These are phyloP conservation scores for Pseudocercospora pini-densiflorae DNA, from an alignment of 2,329 filamentous ascomycete genomes.

Conservation along the genomic window DNA sequence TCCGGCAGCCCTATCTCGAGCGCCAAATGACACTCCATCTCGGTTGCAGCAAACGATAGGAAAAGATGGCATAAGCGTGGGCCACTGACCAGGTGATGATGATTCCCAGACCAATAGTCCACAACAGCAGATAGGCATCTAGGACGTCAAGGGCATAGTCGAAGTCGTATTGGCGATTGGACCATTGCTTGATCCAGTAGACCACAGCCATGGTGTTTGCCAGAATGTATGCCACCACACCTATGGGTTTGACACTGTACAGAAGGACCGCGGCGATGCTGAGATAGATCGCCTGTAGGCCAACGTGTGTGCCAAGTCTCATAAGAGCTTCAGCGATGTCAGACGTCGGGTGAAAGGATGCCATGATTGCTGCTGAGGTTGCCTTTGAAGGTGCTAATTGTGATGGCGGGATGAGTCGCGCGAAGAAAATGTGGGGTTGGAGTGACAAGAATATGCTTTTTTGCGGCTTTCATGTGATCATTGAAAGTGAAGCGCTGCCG, in stretches of 20 bases:
- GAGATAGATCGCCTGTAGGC: no score
- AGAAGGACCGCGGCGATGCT: neutral
- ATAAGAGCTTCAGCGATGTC: neutral
- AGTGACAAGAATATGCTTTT: neutral
- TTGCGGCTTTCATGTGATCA: neutral
- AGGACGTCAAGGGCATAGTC: neutral
- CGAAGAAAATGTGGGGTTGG: neutral
- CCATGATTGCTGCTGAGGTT: neutral
- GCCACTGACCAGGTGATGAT: neutral
- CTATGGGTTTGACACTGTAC: neutral
- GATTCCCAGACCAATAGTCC: neutral
- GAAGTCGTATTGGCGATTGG: neutral
- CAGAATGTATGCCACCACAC: neutral
- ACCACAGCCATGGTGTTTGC: neutral
- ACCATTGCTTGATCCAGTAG: neutral
- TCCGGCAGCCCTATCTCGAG: no score
- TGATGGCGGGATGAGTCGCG: neutral
- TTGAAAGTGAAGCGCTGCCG: neutral
- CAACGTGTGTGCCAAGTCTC: no score
- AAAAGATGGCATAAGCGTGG: neutral
- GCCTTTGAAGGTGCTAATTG: no score
- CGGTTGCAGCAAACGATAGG: neutral
- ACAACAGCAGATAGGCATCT: neutral
- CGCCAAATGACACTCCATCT: neutral
- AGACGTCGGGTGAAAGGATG: neutral